Base-by-base conservation (phyloP, 768 basidiomycete species). In the Hirschioporus abietinus region DNA sequence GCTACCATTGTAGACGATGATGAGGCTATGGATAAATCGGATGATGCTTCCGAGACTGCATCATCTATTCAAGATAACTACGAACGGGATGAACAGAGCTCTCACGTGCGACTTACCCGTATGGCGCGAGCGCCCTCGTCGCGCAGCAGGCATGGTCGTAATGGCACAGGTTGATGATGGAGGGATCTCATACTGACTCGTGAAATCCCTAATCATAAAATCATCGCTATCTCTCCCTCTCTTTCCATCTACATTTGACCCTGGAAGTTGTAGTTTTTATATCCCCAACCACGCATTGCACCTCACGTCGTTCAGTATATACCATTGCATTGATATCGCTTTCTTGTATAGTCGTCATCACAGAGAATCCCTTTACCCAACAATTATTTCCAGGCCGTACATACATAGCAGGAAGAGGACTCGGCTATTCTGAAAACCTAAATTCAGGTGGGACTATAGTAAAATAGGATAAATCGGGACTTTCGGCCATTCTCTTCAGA, bases 21-120 rank as follows among this genome's bases (percentile, higher is more conserved):
- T 25, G 84, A 83, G n/a, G 80, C 79, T 7, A 78, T 79, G 12
- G 78, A 78, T n/a, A 71, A 67, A 25, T 75, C 75, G n/a, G 74
- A 75, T 58, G 75, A 75, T 35, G 60, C 62, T 9, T 66, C 76
- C 9, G 70, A 76, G 7, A 69, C 74, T 35, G 76, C 76, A 20
- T 67, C 73, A n/a, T 52, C 70, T 20, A 78, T 75, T n/a, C 79
- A 80, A 27, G 69, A 68, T 15, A 71, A 73, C 35, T 65, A 67
- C 20, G 69, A 65, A n/a, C 65, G 66, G n/a, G 71, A 64, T 7
- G 73, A 77, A 27, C 67, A 80, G 66, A 78, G 68, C 42, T 52
- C 42, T 52, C 42, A 52, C 20, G 42, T 52, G 20, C 42, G 15
- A 6, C 20, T 52, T 3, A 52, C 42, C 20, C 42, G 42, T 52